phyloP scores from a whole-genome alignment of 2,329 filamentous ascomycete genomes.

The Hymenoscyphus fraxineus region DNA sequence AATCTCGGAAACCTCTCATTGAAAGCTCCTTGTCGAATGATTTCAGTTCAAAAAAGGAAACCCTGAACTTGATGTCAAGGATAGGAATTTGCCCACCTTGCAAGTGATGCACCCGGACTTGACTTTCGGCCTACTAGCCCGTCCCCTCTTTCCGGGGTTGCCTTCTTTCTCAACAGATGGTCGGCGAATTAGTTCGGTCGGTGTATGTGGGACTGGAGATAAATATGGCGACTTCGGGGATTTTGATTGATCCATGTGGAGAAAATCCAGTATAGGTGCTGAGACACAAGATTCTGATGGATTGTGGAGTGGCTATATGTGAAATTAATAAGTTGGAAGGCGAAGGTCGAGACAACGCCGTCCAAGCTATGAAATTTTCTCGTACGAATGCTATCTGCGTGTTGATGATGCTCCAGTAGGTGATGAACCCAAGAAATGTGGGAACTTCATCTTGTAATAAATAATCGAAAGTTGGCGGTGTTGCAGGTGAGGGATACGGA shows the following conservation, averaged over 20 bases:
- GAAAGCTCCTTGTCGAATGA: background rate
- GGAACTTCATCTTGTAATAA: background rate
- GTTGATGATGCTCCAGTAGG: background rate
- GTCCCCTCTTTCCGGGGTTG: constrained; percentile 23
- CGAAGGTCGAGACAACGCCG: background rate
- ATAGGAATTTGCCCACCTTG: constrained; percentile 49
- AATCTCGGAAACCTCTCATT: background rate
- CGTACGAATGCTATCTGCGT: background rate
- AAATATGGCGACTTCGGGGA: constrained; percentile 6
- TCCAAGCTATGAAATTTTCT: background rate
- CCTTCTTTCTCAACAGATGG: constrained; percentile 20
- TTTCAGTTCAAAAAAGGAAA: background rate
- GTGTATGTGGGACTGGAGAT: constrained; percentile 11
- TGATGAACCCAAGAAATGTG: background rate
- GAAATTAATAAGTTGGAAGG: background rate
- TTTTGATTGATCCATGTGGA: constrained; percentile 6
- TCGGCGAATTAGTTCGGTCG: constrained; percentile 22
- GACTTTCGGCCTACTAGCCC: constrained; percentile 46
- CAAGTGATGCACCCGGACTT: constrained; percentile 64
- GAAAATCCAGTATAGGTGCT: background rate
- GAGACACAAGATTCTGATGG: background rate
- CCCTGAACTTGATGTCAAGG: background rate
- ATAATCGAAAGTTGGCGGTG: background rate
- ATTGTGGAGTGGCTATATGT: background rate
- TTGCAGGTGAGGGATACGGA: background rate